phyloP scores from a whole-genome alignment of 768 basidiomycete genomes.

The Rhodotorula babjevae region DNA sequence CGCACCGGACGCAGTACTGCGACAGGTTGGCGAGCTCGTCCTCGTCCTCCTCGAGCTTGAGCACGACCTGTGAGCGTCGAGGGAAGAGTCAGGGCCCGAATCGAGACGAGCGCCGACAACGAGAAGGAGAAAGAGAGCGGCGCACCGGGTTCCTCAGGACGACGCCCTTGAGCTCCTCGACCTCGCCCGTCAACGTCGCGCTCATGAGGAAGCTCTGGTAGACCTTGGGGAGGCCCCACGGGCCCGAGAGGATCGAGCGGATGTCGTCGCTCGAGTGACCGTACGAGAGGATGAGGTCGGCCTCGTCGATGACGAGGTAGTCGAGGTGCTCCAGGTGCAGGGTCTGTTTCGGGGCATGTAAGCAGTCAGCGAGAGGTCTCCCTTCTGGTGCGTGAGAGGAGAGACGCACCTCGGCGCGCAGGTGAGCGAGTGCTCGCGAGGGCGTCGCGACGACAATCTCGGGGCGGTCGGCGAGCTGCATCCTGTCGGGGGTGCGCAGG shows the following conservation, averaged over 20 bases:
- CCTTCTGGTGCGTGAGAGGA: too few species aligned
- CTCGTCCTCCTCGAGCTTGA: slow-evolving; percentile 81
- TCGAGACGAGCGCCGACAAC: neutral
- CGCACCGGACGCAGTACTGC: slow-evolving; percentile 76
- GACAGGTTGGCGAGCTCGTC: slow-evolving; percentile 73
- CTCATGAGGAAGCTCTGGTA: slow-evolving; percentile 94
- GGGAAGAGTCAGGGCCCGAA: neutral
- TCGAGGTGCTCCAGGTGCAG: slow-evolving; percentile 65
- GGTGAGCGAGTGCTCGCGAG: slow-evolving; percentile 61
- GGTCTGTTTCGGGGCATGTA: slow-evolving; percentile 49
- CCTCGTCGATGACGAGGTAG: slow-evolving; percentile 92
- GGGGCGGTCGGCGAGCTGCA: slow-evolving; percentile 63
- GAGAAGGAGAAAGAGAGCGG: slow-evolving; percentile 18
- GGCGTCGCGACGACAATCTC: slow-evolving; percentile 78
- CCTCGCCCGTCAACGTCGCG: slow-evolving; percentile 94
- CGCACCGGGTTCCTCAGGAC: slow-evolving; percentile 79
- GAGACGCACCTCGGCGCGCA: slow-evolving; percentile 62
- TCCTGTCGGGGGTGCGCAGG: slow-evolving; percentile 47
- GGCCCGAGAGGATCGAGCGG: slow-evolving; percentile 60
- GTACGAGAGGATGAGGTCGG: slow-evolving; percentile 92
- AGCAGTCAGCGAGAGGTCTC: too few species aligned
- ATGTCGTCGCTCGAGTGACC: slow-evolving; percentile 85
- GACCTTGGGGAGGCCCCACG: slow-evolving; percentile 66
- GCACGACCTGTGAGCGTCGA: slow-evolving; percentile 59
- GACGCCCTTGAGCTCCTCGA: slow-evolving; percentile 82